These are phyloP conservation scores for Mortierella alpina DNA, from an alignment of 192 early-diverging fungal species.

Conservation along the genomic window DNA sequence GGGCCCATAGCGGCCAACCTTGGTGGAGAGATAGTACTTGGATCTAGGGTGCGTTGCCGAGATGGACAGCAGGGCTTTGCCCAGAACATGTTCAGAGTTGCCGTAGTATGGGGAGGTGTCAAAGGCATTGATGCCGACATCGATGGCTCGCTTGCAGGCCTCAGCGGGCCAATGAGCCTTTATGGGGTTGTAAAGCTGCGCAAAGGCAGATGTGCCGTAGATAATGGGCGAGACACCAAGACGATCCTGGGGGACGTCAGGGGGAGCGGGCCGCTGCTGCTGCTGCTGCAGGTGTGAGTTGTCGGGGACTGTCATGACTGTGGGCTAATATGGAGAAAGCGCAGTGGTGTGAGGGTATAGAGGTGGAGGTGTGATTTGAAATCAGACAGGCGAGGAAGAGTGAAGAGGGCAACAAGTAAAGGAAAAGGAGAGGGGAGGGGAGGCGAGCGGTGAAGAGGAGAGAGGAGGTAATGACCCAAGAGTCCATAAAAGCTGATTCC, in stretches of 20 bases:
- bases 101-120: conserved; percentile 84
- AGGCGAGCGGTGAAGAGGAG: not conserved
- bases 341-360: no score
- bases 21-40: conserved; percentile 75
- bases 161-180: conserved; percentile 58
- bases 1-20: conserved; percentile 79
- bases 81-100: conserved; percentile 73
- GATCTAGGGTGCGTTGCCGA: conserved; percentile 67
- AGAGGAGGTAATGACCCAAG: not conserved
- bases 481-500: no score
- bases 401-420: not conserved
- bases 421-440: not conserved
- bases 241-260: conserved; percentile 34
- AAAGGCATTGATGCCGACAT: conserved; percentile 71
- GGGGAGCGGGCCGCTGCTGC: not conserved
- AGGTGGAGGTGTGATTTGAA: no score
- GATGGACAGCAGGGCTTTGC: conserved; percentile 64
- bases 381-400: not conserved
- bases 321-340: no score
- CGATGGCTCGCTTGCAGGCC: conserved; percentile 60
- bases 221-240: conserved; percentile 58
- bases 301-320: not conserved
- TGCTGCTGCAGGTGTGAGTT: not conserved
- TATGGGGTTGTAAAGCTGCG: conserved; percentile 60
- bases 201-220: conserved; percentile 66